Percentiles rank a stretch among this genome's conserved stretches.
Evolutionary conservation across 352 stramenopile genomes (phyloP).

Genomic region (Globisporangium perplexum): DNA sequence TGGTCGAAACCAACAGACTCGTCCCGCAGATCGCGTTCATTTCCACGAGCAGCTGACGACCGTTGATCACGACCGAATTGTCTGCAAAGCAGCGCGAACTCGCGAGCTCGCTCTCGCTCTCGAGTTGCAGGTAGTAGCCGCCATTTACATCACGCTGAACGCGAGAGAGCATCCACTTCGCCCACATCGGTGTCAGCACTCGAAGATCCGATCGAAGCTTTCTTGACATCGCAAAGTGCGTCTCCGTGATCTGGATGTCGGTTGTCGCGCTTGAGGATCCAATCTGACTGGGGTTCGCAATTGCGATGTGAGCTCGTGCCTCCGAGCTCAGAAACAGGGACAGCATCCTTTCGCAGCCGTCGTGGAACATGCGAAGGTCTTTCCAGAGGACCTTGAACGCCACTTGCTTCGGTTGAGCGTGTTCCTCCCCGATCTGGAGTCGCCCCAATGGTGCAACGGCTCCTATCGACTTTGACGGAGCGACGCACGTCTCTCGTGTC

Average conservation of each 20-base stretch:
- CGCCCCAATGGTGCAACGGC: neutral
- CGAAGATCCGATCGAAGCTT: slow-evolving; percentile 24
- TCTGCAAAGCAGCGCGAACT: slow-evolving; percentile 17
- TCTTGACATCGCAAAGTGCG: slow-evolving; percentile 18
- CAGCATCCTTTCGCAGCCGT: slow-evolving; percentile 10
- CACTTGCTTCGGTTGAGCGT: slow-evolving; percentile 1
- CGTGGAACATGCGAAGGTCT: slow-evolving; percentile 20
- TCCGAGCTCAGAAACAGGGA: slow-evolving; percentile 36
- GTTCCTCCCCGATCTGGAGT: neutral
- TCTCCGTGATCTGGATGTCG: slow-evolving; percentile 14
- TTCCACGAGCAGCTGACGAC: slow-evolving; percentile 11
- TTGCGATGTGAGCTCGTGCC: slow-evolving; percentile 18
- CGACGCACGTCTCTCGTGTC: neutral
- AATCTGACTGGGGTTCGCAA: neutral
- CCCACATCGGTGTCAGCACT: slow-evolving; percentile 30
- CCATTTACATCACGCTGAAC: slow-evolving; percentile 16
- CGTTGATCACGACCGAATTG: slow-evolving; percentile 9
- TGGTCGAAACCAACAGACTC: slow-evolving; percentile 20
- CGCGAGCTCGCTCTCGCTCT: slow-evolving; percentile 9
- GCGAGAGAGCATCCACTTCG: slow-evolving; percentile 28
- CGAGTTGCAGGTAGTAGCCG: slow-evolving; percentile 23
- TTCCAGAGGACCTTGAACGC: slow-evolving; percentile 48
- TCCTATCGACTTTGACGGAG: neutral
- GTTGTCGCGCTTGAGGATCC: too few species aligned
- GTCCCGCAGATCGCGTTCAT: slow-evolving; percentile 17